Base-by-base conservation (phyloP, 805 yeast species). In the Kazachstania martiniae region DNA sequence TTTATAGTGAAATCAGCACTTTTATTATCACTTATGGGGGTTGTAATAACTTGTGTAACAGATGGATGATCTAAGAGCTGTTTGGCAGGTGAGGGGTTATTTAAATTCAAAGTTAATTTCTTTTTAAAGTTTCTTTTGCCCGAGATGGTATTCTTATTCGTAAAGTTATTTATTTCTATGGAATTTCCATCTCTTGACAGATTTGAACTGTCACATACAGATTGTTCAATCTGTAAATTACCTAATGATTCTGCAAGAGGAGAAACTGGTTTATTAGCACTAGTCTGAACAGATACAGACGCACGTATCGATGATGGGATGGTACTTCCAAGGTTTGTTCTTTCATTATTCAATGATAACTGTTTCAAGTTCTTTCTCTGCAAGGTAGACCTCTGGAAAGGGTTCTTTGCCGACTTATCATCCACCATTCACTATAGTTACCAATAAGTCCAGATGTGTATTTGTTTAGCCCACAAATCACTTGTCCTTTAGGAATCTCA, bases 281-380 rank as follows among this genome's bases (percentile, higher is more conserved):
- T 18, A 8, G 14, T 16, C 4, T 6, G 23, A 12, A 12, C 18
- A 5, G 28, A 10, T 15, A 12, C 12, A 8, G 25, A 21, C 12
- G 31, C 21, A 5, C 21, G 4, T 15, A 13, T 27, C 19, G 22
- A 13, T 9, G 34, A 14, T 16, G 15, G 16, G 5, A 21, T 23
- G 22, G 27, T 23, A 18, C 6, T 4, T 14, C 21, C n/a, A 27
- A 17, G 17, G 7, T 17, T 13, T n/a, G 23, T 24, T 4, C 12
- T 21, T 4, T 30, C 4, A 18, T 18, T 21, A 7, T 22, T 21
- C 14, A 77, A 52, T 7, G 72, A 66, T 24, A 76, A 59, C 39
- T 72, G 65, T 51, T 78, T 78, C 42, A 74, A 52, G 44, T 78
- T 78, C 35, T 72, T 59, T 42, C 82, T 61, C 40, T 69, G 70